phyloP scores from a whole-genome alignment of 371 early-diverging fungal genomes.

The Mucor indicus region DNA sequence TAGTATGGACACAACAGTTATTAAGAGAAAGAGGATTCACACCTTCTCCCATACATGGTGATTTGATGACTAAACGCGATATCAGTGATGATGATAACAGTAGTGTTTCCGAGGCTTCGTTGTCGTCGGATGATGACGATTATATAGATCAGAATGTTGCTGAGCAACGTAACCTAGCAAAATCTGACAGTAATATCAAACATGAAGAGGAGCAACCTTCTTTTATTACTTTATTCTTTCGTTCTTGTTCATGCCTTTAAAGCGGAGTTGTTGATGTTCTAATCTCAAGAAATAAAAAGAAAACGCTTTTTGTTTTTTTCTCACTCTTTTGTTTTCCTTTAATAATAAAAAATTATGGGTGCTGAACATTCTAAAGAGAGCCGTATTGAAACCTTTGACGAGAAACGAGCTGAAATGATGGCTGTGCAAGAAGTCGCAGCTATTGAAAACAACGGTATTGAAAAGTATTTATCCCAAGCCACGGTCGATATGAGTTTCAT shows the following conservation, averaged over 20 bases:
- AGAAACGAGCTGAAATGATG: conserved; percentile 15
- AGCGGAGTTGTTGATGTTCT: too few relatives aligned
- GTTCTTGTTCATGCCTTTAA: too few relatives aligned
- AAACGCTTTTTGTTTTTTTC: neutral
- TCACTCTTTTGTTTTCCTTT: neutral
- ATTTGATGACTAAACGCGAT: neutral
- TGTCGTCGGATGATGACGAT: conserved; percentile 2
- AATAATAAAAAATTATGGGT: conserved; percentile 4
- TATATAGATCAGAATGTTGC: conserved; percentile 1
- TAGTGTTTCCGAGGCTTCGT: neutral
- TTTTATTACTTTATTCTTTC: neutral
- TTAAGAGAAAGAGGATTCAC: conserved; percentile 30
- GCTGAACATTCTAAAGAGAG: conserved; percentile 11
- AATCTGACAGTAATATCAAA: too few relatives aligned
- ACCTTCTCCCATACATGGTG: neutral
- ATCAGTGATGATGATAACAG: neutral
- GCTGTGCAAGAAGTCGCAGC: conserved; percentile 8
- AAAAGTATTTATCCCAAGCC: conserved; percentile 4
- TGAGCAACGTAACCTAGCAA: conserved; percentile 7
- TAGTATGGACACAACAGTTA: conserved; percentile 42
- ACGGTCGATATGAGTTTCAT: conserved; percentile 1
- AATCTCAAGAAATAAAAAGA: too few relatives aligned
- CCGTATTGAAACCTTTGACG: conserved; percentile 8
- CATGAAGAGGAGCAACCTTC: too few relatives aligned
- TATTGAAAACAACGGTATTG: neutral